phyloP scores from a whole-genome alignment of 2,329 filamentous ascomycete species.

The Teratosphaeria pseudoeucalypti region DNA sequence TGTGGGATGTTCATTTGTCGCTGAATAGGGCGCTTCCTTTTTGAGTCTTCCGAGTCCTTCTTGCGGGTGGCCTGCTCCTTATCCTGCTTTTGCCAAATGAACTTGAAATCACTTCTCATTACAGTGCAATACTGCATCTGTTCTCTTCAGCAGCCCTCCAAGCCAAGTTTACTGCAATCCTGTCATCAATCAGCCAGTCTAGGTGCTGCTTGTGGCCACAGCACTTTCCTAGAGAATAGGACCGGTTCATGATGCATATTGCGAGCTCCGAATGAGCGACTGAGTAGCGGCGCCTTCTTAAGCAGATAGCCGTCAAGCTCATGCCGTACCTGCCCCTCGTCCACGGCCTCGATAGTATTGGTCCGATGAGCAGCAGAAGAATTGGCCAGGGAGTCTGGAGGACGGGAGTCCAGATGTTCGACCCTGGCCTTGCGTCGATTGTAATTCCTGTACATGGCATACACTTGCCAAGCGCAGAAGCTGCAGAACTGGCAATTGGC shows the following conservation, averaged over 20 bases:
- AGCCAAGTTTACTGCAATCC: not conserved
- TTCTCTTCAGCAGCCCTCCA: not conserved
- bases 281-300: slow-evolving; percentile 10
- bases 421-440: slow-evolving; percentile 38
- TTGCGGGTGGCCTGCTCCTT: slow-evolving; percentile 32
- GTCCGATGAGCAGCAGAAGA: slow-evolving; percentile 29
- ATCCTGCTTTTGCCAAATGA: slow-evolving; percentile 36
- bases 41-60: no score
- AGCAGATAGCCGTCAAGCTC: slow-evolving; percentile 35
- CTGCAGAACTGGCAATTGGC: slow-evolving; percentile 32
- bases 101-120: slow-evolving; percentile 11
- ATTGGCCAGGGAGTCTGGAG: slow-evolving; percentile 29
- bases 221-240: slow-evolving; percentile 33
- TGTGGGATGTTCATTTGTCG: no score
- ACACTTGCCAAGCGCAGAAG: slow-evolving; percentile 34
- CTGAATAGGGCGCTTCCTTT: no score
- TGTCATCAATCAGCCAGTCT: slow-evolving; percentile 28
- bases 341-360: slow-evolving; percentile 30
- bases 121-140: not conserved
- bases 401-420: slow-evolving; percentile 27
- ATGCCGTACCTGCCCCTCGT: slow-evolving; percentile 28
- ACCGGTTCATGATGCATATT: slow-evolving; percentile 33
- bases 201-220: slow-evolving; percentile 36
- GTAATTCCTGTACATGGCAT: slow-evolving; percentile 40
- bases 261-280: slow-evolving; percentile 30